These are phyloP conservation scores for Rhytidiadelphus loreus DNA, from an alignment of 225 moss, liverwort and hornwort genomes.

Conservation along the genomic window DNA sequence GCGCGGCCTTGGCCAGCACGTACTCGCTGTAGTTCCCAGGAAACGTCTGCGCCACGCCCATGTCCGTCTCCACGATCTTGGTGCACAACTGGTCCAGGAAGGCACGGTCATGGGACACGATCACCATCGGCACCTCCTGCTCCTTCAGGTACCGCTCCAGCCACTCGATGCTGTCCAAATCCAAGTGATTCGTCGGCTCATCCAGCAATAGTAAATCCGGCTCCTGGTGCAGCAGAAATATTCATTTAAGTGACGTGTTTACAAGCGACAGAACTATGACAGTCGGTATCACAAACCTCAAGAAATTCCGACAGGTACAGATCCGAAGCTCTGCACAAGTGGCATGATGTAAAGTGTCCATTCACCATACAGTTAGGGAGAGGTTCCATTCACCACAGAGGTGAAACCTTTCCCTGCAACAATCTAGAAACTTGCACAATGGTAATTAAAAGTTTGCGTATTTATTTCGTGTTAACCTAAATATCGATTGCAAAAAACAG, in stretches of 20 bases:
- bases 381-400: not conserved
- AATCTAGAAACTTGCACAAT: not conserved
- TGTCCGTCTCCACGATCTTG: slow-evolving; percentile 94
- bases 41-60: slow-evolving; percentile 93
- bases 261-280: not conserved
- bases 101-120: slow-evolving; percentile 91
- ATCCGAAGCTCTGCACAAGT: not conserved
- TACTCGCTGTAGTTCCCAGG: slow-evolving; percentile 88
- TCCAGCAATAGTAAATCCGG: slow-evolving; percentile 82
- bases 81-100: slow-evolving; percentile 96
- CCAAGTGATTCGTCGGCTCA: slow-evolving; percentile 96
- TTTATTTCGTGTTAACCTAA: not conserved
- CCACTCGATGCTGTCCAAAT: slow-evolving; percentile 96
- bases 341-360: not conserved
- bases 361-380: not conserved
- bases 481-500: not conserved
- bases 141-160: slow-evolving; percentile 80
- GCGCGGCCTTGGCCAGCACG: slow-evolving; percentile 69
- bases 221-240: slow-evolving; percentile 21
- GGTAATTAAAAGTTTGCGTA: not conserved
- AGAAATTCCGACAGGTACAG: not conserved
- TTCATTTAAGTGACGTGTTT: not conserved
- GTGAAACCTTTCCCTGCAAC: not conserved
- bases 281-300: not conserved
- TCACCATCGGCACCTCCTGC: slow-evolving; percentile 94